These are phyloP conservation scores for Sporodiniella umbellata DNA, from an alignment of 371 early-diverging fungal species.

Conservation along the genomic window DNA sequence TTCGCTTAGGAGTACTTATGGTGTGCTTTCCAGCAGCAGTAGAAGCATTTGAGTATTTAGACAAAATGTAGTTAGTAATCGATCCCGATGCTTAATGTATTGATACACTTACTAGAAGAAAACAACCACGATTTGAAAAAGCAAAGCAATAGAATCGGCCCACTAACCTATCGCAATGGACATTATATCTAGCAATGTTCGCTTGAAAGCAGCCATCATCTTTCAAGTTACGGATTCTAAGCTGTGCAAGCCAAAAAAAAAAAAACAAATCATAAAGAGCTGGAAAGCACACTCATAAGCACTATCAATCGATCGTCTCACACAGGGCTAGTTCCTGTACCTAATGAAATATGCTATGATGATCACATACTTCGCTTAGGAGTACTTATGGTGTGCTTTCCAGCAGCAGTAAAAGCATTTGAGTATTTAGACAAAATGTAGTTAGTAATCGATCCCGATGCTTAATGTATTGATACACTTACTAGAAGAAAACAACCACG, in stretches of 20 bases:
- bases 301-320: slow-evolving; percentile 5
- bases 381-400: slow-evolving; percentile 9
- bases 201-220: slow-evolving; percentile 4
- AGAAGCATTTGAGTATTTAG: slow-evolving; percentile 8
- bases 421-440: slow-evolving; percentile 5
- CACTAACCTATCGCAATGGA: slow-evolving; percentile 3
- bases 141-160: slow-evolving; percentile 5
- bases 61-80: slow-evolving; percentile 8
- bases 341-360: slow-evolving; percentile 13
- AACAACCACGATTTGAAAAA: slow-evolving; percentile 2
- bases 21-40: slow-evolving; percentile 6
- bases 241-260: slow-evolving; percentile 5
- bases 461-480: neutral
- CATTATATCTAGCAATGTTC: slow-evolving; percentile 9
- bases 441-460: slow-evolving; percentile 8
- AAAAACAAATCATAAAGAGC: neutral
- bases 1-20: slow-evolving; percentile 10
- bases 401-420: slow-evolving; percentile 8
- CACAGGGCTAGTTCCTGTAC: slow-evolving; percentile 14
- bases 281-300: neutral
- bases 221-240: slow-evolving; percentile 7
- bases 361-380: slow-evolving; percentile 10
- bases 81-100: slow-evolving; percentile 1
- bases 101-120: neutral
- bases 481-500: neutral